Evolutionary conservation across 2,329 filamentous ascomycete species (phyloP), one percentile per base, ranked within the genome.

Genomic region (Zymoseptoria ardabiliae): DNA sequence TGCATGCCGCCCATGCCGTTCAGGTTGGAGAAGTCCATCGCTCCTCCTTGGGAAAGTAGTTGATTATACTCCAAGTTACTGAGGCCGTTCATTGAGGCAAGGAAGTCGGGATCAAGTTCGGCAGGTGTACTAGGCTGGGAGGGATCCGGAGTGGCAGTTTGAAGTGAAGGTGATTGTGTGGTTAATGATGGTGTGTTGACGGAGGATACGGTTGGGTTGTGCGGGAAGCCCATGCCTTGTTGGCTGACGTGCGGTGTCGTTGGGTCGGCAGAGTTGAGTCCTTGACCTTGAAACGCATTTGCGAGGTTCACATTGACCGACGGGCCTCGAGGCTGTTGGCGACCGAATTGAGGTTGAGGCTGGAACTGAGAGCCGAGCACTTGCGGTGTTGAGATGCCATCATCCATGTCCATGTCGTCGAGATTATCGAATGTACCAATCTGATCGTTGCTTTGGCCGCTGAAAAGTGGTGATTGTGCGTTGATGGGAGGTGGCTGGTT

Each of bases 331-430:
- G 78, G 78, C 68, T 80, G 79, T 61, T 82, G 78, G 61, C 82
- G 80, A 57, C 79, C 81, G 65, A 83, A 85, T 58, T 82, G 71
- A n/a, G 72, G 72, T 57, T 75, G 73, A 19, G 73, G 81, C 58
- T 80, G 78, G 58, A 71, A 74, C 57, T 77, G 76, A 49, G 72
- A 66, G 21, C 66, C 66, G 52, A 71, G 72, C 30, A 74, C 69
- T 10, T 73, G 71, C 51, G 89, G 89, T 63, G 66, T 78, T 70
- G 60, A 86, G 54, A 89, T 80, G 7, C 86, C 83, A 68, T 96
- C 91, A 69, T 97, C 93, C 92, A 97, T 97, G 70, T 97, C 93
- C 93, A 97, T 97, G 19, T 90, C 85, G 70, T 96, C 92, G 79
- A 96, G 85, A 61, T 96, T 78, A 61, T 80, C 73, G 51, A 72